Evolutionary conservation across 129 eudicot species (phyloP).

Genomic region (Lactuca sativa): DNA sequence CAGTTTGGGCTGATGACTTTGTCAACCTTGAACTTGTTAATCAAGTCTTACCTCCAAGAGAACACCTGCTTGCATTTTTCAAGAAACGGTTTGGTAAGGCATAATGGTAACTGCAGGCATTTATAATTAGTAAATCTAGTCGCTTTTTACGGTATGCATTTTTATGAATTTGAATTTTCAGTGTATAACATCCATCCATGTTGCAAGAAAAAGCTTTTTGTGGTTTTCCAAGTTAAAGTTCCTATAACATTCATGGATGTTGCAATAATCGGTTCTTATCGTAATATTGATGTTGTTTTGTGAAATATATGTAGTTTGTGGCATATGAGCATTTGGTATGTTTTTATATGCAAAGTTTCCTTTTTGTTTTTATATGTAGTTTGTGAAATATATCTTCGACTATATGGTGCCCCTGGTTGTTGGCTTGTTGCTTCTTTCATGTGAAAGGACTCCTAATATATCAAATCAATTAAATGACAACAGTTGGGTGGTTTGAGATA

Average conservation of each 20-base stretch:
- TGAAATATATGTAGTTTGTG: no score
- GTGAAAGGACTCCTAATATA: no score
- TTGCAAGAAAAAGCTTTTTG: not conserved
- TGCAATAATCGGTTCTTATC: not conserved
- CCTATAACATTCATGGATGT: not conserved
- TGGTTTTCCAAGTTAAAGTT: not conserved
- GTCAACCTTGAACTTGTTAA: slow-evolving; percentile 28
- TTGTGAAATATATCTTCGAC: no score
- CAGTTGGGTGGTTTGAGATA: no score
- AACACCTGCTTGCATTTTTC: slow-evolving; percentile 20
- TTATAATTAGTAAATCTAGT: not conserved
- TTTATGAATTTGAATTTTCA: not conserved
- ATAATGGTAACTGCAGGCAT: not conserved
- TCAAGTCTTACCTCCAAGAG: slow-evolving; percentile 40
- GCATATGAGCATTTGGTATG: no score
- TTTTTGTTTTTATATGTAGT: no score
- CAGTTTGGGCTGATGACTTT: slow-evolving; percentile 37
- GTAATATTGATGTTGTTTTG: not conserved
- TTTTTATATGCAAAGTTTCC: no score
- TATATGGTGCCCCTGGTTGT: no score
- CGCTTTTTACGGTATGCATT: not conserved
- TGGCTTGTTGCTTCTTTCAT: no score
- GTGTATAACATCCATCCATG: not conserved
- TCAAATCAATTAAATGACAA: no score
- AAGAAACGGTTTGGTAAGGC: slow-evolving; percentile 15